Evolutionary conservation across 2,329 filamentous ascomycete species (phyloP).

Genomic region (Sporothrix euskadiensis): DNA sequence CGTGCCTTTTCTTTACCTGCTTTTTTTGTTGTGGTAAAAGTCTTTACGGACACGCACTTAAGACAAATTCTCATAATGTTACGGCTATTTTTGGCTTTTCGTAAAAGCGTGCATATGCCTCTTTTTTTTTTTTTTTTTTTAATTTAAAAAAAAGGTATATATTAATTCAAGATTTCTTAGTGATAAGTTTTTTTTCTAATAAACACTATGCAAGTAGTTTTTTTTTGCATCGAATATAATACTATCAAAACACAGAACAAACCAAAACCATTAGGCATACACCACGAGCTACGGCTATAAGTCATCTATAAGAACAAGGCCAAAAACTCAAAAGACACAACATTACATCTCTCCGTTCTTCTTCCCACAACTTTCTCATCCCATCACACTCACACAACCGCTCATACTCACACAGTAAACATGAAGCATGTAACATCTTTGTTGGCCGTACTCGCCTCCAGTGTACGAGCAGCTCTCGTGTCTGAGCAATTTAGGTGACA

Average conservation of each 20-base stretch:
- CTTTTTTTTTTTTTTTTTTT: neutral
- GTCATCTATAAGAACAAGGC: no score
- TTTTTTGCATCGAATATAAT: no score
- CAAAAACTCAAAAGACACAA: no score
- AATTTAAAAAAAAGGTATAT: neutral
- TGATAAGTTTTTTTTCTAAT: no score
- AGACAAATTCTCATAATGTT: no score
- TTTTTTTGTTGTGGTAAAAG: no score
- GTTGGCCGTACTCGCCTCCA: neutral
- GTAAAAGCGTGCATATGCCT: neutral
- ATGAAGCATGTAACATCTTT: neutral
- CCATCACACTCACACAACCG: neutral
- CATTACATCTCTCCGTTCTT: neutral
- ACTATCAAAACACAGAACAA: neutral
- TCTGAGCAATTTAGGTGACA: slow-evolving; percentile 26
- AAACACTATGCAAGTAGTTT: no score
- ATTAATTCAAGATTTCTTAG: no score
- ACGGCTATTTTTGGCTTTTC: neutral
- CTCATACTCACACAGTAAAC: neutral
- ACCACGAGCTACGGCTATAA: no score
- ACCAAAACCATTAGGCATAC: no score
- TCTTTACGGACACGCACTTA: no score
- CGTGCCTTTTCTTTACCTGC: neutral
- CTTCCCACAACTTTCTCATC: neutral
- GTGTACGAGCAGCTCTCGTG: slow-evolving; percentile 37